Evolutionary conservation across 805 yeast genomes (phyloP), one percentile per base, ranked within the genome.

Genomic region (Saccharomycopsis oosterbeekiorum): DNA sequence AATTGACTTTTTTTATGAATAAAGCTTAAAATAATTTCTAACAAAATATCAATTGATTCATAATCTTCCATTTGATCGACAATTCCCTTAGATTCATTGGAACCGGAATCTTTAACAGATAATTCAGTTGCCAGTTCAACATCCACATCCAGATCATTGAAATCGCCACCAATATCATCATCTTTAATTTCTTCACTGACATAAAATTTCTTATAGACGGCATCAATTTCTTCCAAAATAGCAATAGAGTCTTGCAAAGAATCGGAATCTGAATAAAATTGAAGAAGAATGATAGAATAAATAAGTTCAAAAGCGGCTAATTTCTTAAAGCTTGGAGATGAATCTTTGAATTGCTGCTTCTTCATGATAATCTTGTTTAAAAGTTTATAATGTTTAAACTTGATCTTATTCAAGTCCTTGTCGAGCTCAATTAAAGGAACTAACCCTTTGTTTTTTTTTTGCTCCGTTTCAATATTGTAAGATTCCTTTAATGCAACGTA

Each of bases 221-320:
- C 71, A 60, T 81, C 81, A 57, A 93, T 73, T 69, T 93, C 98
- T 34, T 83, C 84, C 42, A 93, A 75, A 17, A 89, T 84, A 40
- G 83, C 77, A 6, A 88, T 81, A 0, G 96, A 85, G 63, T 93
- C 97, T 5, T 84, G 76, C 15, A 64, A 19, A 15, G 56, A 40
- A 10, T 55, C 70, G 59, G 80, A 90, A 26, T 92, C 96, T 60
- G 84, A 75, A 69, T 85, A 91, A 40, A 92, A 76, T 70, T 90
- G 96, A 14, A 93, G 69, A 24, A 91, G 72, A 2, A 86, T 85
- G 80, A 88, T 82, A 0, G 97, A 86, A 61, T 88, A 81, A 55
- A 93, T 75, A 42, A 89, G 74, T 71, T 90, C 96, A 68, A 93
- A 86, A 53, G 90, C 86, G 62, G 75, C 74, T 64, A 85, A 70